Percentiles rank a stretch among this genome's conserved stretches.
Evolutionary conservation across 2,329 filamentous ascomycete species (phyloP).

Genomic region (Diaporthe humulicola): DNA sequence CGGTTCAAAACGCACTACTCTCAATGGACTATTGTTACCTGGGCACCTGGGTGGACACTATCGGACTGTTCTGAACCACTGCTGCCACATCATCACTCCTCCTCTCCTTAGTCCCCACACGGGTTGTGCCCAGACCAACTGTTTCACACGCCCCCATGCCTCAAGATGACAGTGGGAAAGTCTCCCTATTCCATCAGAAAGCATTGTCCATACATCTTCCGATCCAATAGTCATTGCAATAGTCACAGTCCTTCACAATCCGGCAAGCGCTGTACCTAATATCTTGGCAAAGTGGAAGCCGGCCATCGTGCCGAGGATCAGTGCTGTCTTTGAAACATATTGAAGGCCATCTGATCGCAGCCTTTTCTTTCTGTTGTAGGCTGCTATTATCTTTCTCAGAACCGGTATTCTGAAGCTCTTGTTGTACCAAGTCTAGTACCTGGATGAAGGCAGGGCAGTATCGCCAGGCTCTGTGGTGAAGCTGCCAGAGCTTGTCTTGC

Average conservation of each 20-base stretch:
- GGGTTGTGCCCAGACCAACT: background rate
- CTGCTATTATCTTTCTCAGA: background rate
- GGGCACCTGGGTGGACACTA: background rate
- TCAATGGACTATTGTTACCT: background rate
- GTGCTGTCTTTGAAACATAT: conserved; percentile 3
- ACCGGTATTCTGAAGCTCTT: background rate
- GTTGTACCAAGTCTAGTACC: background rate
- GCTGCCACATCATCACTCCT: background rate
- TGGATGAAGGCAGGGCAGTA: conserved; percentile 22
- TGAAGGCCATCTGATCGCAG: background rate
- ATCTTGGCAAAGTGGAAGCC: background rate
- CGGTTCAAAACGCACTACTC: background rate
- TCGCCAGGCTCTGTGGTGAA: conserved; percentile 28
- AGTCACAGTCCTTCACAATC: background rate
- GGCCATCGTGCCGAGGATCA: background rate
- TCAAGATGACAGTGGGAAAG: background rate
- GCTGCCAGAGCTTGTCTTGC: conserved; percentile 6
- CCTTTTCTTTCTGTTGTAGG: background rate
- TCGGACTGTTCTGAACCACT: background rate
- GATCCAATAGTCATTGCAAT: conserved; percentile 14
- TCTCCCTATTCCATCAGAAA: background rate
- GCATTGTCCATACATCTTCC: conserved; percentile 1
- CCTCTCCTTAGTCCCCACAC: background rate
- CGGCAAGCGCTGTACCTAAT: background rate
- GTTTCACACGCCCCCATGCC: background rate